Base-by-base conservation (phyloP, 768 basidiomycete species). In the Phylloporus rhodoxanthus region DNA sequence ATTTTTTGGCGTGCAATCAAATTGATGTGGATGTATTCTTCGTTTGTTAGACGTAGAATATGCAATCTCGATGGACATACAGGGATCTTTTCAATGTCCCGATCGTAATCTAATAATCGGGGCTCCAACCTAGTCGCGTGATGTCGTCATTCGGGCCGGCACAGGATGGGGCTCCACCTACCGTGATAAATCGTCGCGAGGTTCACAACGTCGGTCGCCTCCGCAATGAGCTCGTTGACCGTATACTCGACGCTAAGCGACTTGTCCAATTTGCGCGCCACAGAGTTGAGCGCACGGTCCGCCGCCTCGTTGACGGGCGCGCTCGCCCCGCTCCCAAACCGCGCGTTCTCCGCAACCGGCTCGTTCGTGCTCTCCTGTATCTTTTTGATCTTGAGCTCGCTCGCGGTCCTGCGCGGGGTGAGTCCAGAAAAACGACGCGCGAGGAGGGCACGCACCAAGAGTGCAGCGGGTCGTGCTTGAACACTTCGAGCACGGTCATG, bases 401-500 rank as follows among this genome's bases (percentile, higher is more conserved):
- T 89, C 59, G 84, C 84, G 3, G 85, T 85, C 89, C 87, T 90
- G 52, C 6, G 29, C 5, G 19, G 2, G 11, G 37, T 36, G n/a
- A 30, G 29, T 30, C 29, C 29, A 5, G 10, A 30, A 13, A 13
- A 13, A 5, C 7, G 5, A n/a, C 19, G 9, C 8, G n/a, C n/a
- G 15, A 21, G 28, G 23, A 44, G 14, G 10, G 4, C 49, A 57
- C 80, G 30, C 43, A 91, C 94, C 95, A 98, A 26, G 82, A 85
- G 59, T 97, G 89, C 17, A 99, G 76, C 5, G 96, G 95, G 66
- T 99, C 95, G 61, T 95, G 82, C 66, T 89, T 91, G 80, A 98
- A 96, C 13, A 97, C 95, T 61, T 96, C 94, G 32, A 99, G 75
- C 4, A 99, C 87, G 1, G 94, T 97, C 78, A 93, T 81, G 61